Percentiles rank a stretch among this genome's conserved stretches.
These are phyloP conservation scores for Trichocomaceae sp. DNA, from an alignment of 2,329 filamentous ascomycete species.

Conservation along the genomic window DNA sequence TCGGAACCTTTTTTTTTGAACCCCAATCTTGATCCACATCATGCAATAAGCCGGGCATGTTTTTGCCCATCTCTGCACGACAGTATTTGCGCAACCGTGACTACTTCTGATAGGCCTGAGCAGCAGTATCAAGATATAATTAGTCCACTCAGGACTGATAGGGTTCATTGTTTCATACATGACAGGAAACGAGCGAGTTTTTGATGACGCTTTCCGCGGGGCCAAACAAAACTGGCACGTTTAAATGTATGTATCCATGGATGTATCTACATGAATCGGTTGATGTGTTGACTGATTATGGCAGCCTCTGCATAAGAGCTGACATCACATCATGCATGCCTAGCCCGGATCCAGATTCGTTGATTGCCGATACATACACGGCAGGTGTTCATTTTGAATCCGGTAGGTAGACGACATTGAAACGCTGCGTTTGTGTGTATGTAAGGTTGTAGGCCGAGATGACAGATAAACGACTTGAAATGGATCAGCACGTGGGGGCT, in stretches of 20 bases:
- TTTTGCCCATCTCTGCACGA: background rate
- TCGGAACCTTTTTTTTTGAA: background rate
- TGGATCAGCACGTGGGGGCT: background rate
- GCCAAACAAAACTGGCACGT: background rate
- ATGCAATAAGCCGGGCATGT: background rate
- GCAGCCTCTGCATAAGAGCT: background rate
- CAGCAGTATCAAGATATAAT: background rate
- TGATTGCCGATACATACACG: background rate
- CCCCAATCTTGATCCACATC: background rate
- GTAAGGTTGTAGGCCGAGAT: background rate
- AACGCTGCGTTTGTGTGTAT: background rate
- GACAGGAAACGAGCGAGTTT: background rate
- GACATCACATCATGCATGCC: background rate
- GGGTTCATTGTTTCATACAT: background rate
- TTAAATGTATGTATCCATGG: background rate
- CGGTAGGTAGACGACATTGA: background rate
- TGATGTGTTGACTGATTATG: background rate
- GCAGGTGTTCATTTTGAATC: background rate
- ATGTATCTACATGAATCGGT: no score
- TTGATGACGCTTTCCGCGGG: background rate
- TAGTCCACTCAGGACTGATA: background rate
- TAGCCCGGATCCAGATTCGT: background rate
- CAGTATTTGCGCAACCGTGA: background rate
- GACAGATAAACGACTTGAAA: background rate
- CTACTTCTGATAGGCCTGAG: background rate